Evolutionary conservation across 73 alveolate genomes (phyloP).

Genomic region (Tetrahymena malaccensis): DNA sequence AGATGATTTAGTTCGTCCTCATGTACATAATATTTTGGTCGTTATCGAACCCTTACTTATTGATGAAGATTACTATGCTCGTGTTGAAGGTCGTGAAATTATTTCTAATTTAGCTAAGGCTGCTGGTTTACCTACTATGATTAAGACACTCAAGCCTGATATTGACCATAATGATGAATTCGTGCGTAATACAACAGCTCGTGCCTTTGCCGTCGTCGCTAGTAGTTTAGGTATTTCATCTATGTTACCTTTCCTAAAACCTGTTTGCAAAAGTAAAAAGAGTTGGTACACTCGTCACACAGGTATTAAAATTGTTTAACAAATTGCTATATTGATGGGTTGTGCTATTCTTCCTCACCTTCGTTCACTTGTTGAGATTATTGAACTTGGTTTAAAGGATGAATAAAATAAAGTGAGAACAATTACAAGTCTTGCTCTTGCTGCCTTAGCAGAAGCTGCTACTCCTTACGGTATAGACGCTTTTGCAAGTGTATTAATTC

Average conservation of each 20-base stretch:
- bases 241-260: conserved; percentile 95
- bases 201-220: conserved; percentile 99
- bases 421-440: conserved; percentile 97
- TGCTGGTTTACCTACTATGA: conserved; percentile 99
- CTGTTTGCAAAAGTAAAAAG: conserved; percentile 97
- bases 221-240: conserved; percentile 98
- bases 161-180: conserved; percentile 98
- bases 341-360: conserved; percentile 99
- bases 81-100: conserved; percentile 99
- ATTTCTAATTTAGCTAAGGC: conserved; percentile 98
- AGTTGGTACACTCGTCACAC: conserved; percentile 99
- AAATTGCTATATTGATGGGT: conserved; percentile 94
- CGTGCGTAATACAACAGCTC: conserved; percentile 94
- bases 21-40: conserved; percentile 96
- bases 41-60: conserved; percentile 98
- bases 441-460: conserved; percentile 99
- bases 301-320: conserved; percentile 95
- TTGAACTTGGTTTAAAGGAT: conserved; percentile 94
- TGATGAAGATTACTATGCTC: conserved; percentile 98
- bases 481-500: conserved; percentile 92
- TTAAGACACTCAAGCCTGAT: conserved; percentile 99
- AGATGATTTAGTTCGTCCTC: conserved; percentile 95
- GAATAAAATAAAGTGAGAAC: conserved; percentile 92
- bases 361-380: conserved; percentile 94
- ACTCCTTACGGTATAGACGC: conserved; percentile 99